A percentile compares a stretch with the other conserved stretches of the same genome.
Evolutionary conservation across 495 filamentous ascomycete species (phyloP).

Genomic region (Baudoinia panamericana): DNA sequence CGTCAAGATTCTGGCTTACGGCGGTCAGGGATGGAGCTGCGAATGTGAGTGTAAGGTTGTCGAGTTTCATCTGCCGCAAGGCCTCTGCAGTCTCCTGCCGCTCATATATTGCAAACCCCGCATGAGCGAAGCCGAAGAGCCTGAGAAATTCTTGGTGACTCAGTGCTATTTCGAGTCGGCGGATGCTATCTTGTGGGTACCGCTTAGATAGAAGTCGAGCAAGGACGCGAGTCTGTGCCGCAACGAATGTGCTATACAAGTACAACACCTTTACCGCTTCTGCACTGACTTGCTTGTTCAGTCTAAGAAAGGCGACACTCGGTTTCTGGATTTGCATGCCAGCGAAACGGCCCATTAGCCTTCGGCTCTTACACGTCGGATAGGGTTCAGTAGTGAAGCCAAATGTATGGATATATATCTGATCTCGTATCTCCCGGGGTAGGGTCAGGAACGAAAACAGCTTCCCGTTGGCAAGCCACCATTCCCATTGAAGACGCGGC

Average conservation of each 20-base stretch:
- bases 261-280: constrained; percentile 10
- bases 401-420: constrained; percentile 12
- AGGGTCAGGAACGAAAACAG: constrained; percentile 14
- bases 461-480: constrained; percentile 17
- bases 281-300: constrained; percentile 4
- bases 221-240: constrained; percentile 3
- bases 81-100: background rate
- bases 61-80: constrained; percentile 10
- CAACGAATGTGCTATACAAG: constrained; percentile 1
- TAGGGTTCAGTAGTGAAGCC: constrained; percentile 13
- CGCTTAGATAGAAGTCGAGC: background rate
- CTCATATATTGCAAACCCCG: background rate
- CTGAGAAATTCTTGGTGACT: constrained; percentile 6
- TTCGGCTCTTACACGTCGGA: background rate
- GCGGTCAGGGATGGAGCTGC: background rate
- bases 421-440: constrained; percentile 14
- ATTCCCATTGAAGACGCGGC: background rate
- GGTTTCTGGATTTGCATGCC: background rate
- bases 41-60: constrained; percentile 7
- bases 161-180: constrained; percentile 13
- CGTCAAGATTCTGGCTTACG: background rate
- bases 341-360: background rate
- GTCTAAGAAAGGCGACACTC: background rate
- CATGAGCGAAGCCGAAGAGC: constrained; percentile 11
- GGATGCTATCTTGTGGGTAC: background rate